A percentile compares a stretch with the other conserved stretches of the same genome.
phyloP scores from a whole-genome alignment of 257 asterid species.

The Solanum gracilifrons region DNA sequence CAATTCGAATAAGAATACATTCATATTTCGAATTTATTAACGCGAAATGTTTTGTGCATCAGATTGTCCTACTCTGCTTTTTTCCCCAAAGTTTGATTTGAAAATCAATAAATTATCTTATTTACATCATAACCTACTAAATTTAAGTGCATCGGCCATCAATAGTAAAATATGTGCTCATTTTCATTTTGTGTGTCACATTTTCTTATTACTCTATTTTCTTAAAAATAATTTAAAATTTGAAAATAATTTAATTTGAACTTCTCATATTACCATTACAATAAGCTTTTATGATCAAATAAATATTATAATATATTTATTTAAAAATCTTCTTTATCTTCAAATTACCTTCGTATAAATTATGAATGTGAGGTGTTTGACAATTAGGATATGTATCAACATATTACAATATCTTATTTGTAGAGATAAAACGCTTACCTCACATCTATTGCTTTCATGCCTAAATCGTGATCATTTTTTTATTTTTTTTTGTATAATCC shows the following conservation, averaged over 20 bases:
- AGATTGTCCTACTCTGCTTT: rapidly evolving
- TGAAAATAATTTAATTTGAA: no score
- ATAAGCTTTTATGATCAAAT: no score
- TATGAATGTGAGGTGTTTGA: neutral
- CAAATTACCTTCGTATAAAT: neutral
- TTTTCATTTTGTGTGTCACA: no score
- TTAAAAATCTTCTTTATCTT: neutral
- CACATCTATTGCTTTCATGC: neutral
- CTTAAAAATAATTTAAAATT: neutral
- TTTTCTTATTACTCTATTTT: no score
- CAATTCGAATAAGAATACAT: neutral
- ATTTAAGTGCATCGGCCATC: neutral
- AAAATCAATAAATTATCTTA: neutral
- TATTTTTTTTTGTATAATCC: no score
- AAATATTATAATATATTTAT: no score
- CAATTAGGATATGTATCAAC: neutral
- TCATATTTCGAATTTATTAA: neutral
- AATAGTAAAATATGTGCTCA: neutral
- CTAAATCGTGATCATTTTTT: no score
- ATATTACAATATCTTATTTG: neutral
- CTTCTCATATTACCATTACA: neutral
- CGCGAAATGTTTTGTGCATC: neutral
- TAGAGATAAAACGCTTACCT: neutral
- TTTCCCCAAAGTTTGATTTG: neutral
- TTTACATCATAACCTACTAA: neutral